Percentiles rank a stretch among this genome's conserved stretches.
Conservation (phyloP, 1,139 yeast genomes). For the Suhomyces kunorum region DNA sequence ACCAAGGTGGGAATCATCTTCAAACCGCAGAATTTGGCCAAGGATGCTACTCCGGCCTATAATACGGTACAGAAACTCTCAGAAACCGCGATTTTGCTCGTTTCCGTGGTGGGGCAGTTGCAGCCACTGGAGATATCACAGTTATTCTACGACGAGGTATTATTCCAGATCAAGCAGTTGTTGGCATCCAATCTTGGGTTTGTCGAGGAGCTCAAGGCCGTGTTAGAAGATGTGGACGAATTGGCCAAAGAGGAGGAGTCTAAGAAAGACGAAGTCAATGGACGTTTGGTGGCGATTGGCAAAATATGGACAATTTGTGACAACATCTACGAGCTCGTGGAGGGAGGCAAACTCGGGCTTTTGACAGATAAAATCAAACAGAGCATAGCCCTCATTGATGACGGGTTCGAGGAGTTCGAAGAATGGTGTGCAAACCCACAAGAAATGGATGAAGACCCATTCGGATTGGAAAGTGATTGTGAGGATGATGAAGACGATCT, state of each 20-base stretch:
- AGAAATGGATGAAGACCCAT: constrained; percentile 46
- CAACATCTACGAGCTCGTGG: constrained; percentile 36
- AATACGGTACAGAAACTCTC: constrained; percentile 53
- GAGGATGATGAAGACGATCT: constrained; percentile 28
- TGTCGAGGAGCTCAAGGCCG: constrained; percentile 28
- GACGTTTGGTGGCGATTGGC: constrained; percentile 60
- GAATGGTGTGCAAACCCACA: constrained; percentile 69
- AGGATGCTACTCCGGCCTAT: constrained; percentile 49
- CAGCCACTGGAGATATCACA: constrained; percentile 38
- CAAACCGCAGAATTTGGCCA: constrained; percentile 54
- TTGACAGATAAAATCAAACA: constrained; percentile 47
- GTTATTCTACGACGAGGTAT: constrained; percentile 43
- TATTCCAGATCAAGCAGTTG: constrained; percentile 30
- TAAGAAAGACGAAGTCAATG: constrained; percentile 23
- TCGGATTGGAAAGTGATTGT: constrained; percentile 34
- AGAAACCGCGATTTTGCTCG: constrained; percentile 44
- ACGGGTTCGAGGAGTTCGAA: constrained; percentile 63
- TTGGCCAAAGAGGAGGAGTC: constrained; percentile 21
- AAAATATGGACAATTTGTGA: constrained; percentile 67
- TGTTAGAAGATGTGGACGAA: constrained; percentile 24
- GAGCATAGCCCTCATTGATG: constrained; percentile 53
- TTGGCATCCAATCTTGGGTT: constrained; percentile 27
- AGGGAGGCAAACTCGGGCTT: constrained; percentile 53
- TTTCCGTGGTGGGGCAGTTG: constrained; percentile 44
- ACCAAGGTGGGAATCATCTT: constrained; percentile 79